These are phyloP conservation scores for Arthrocladium fulminans DNA, from an alignment of 2,329 filamentous ascomycete genomes.

Conservation along the genomic window DNA sequence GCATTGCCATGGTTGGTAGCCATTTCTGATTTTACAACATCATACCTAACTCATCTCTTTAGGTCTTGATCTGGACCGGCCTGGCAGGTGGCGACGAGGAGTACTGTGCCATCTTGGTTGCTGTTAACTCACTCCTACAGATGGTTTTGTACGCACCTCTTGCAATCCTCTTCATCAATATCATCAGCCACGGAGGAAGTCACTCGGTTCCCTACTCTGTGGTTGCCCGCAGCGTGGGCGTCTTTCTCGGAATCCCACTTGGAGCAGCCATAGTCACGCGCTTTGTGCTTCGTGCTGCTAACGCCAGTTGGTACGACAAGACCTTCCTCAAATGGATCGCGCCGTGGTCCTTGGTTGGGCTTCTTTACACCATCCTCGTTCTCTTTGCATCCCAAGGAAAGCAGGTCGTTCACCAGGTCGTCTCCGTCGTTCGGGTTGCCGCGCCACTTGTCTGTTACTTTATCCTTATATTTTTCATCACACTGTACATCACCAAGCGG, in stretches of 20 bases:
- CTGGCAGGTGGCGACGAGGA: constrained; percentile 67
- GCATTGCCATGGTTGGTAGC: constrained; percentile 67
- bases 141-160: constrained; percentile 65
- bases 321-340: constrained; percentile 61
- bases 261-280: constrained; percentile 71
- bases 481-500: constrained; percentile 52
- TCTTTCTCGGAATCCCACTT: constrained; percentile 77
- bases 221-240: constrained; percentile 71
- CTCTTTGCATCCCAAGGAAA: constrained; percentile 74
- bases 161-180: constrained; percentile 58
- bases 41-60: background rate
- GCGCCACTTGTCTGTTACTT: constrained; percentile 81
- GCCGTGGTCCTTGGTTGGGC: constrained; percentile 70
- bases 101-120: constrained; percentile 75
- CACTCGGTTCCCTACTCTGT: constrained; percentile 45
- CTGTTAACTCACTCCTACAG: constrained; percentile 65
- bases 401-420: constrained; percentile 72
- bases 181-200: constrained; percentile 47
- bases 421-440: constrained; percentile 70
- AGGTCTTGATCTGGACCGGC: constrained; percentile 61
- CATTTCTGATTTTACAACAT: background rate
- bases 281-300: constrained; percentile 47
- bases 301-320: constrained; percentile 54
- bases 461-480: constrained; percentile 60
- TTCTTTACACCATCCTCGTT: constrained; percentile 79